Evolutionary conservation across 192 early-diverging fungal genomes (phyloP), one percentile per base, ranked within the genome.

Genomic region (Jimgerdemannia flammicorona): DNA sequence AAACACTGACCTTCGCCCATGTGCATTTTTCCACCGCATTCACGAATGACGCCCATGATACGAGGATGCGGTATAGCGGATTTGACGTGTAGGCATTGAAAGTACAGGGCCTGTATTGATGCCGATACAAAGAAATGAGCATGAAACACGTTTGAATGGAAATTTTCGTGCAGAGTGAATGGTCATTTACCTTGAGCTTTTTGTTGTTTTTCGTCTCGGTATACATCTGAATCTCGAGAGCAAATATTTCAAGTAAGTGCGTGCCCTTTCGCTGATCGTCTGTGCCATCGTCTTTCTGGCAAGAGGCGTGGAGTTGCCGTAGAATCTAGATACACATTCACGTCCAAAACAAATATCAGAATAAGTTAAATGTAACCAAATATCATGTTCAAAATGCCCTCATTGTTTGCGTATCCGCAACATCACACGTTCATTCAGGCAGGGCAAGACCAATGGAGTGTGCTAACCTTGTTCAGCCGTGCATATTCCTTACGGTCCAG

Each of bases 11-110:
- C 90, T 85, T 99, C 97, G 69, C 85, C 85, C 96, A 99, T 98
- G 81, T 96, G 93, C 95, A 99, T 97, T 76, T 98, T 99, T 39
- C 97, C 97, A 42, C 96, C 97, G 78, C 95, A 97, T 86, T 98
- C 96, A 66, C 94, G 91, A 79, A 99, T 98, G 40, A 97, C 91
- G 44, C 96, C 97, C 95, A 97, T 96, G 84, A 97, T 95, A 39
- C 95, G 87, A 64, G 97, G 97, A 77, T 97, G 96, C 4, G 97
- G 95, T 59, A 99, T 97, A 8, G 96, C 97, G 4, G 94, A 96
- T 81, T 93, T 94, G 66, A 99, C 92, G 39, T 85, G 81, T 18
- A 96, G 78, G 77, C 95, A 97, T 79, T 96, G 93, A 76, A 96
- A 90, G 77, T 97, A 99, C 43, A 95, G 85, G 42, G 84, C 88